Base-by-base conservation (phyloP, 495 filamentous ascomycete species). In the Penicillium longicatenatum region DNA sequence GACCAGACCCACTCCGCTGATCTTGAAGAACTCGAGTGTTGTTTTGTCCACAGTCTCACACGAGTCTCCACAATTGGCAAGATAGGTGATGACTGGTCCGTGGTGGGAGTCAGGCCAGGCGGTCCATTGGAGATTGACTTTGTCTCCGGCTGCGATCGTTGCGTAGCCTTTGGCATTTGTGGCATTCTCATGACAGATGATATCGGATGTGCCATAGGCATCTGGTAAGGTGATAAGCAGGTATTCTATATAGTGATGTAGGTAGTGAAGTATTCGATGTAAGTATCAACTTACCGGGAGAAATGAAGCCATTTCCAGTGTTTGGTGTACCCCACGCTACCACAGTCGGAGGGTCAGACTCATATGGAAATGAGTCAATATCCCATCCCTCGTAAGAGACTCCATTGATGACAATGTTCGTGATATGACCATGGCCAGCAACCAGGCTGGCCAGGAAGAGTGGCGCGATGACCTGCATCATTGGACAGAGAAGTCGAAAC, bases 21-120 rank as follows among this genome's bases (percentile, higher is more conserved):
- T 88, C 81, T 92, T 92, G 82, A 92, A 89, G 74, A 86, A 92
- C 44, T 85, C 63, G 10, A 92, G 81, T 0, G 61, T 68, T 0
- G 74, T 79, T 70, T 87, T 85, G 70, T 89, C 81, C 16, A 84
- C 87, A 0, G 69, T 78, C 41, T 82, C 76, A 70, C 88, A 91
- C 81, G 84, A 3, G 59, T 52, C 59, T 29, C 82, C 77, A 75
- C 89, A 92, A 22, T 81, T 74, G 45, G 89, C 89, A 0, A 94
- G 77, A 61, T 91, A 92, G 69, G 83, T 82, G 62, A 90, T 83
- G 61, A 88, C 83, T 7, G 89, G 88, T 8, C 89, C 87, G 57
- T 85, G 79, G 55, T 89, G 88, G 7, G 76, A 79, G 0, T 76
- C 70, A 0, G 88, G 89, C 88, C 89, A 91, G 0, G 71, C 69